phyloP scores from a whole-genome alignment of 2,329 filamentous ascomycete species.

The Fusarium nelsonii region DNA sequence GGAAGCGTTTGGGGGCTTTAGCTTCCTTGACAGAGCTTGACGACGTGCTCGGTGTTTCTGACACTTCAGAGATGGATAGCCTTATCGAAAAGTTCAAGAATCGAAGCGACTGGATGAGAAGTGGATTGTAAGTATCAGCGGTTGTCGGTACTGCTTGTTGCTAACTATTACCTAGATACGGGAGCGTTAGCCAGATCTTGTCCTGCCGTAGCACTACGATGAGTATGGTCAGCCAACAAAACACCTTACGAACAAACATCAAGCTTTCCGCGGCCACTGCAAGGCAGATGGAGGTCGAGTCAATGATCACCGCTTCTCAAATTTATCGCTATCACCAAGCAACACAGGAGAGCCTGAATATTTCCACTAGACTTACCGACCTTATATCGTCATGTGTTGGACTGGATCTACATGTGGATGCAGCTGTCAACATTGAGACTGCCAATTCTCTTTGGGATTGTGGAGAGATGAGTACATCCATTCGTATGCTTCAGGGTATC shows the following conservation, averaged over 20 bases:
- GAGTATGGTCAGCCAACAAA: conserved; percentile 79
- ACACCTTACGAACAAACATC: conserved; percentile 70
- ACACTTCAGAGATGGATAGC: conserved; percentile 69
- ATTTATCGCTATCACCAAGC: conserved; percentile 84
- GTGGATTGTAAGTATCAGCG: conserved; percentile 72
- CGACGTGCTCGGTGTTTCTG: conserved; percentile 75
- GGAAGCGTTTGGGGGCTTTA: conserved; percentile 70
- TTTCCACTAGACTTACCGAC: conserved; percentile 84
- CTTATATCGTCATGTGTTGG: conserved; percentile 77
- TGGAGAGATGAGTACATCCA: conserved; percentile 88
- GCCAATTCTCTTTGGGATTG: conserved; percentile 95
- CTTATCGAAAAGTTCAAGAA: conserved; percentile 73
- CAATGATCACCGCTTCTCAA: conserved; percentile 79
- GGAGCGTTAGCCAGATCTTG: conserved; percentile 83
- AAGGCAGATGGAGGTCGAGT: conserved; percentile 78
- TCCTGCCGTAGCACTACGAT: conserved; percentile 87
- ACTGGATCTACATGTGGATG: conserved; percentile 81
- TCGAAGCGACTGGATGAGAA: conserved; percentile 83
- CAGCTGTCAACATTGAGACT: conserved; percentile 81
- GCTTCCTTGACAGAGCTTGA: conserved; percentile 85
- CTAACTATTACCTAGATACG: conserved; percentile 64
- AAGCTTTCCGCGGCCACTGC: conserved; percentile 73
- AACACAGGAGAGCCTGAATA: conserved; percentile 86
- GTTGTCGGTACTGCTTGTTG: background rate
- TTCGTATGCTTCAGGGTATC: conserved; percentile 85